Conservation (phyloP, 768 basidiomycete genomes). For the Lentinula aciculospora region DNA sequence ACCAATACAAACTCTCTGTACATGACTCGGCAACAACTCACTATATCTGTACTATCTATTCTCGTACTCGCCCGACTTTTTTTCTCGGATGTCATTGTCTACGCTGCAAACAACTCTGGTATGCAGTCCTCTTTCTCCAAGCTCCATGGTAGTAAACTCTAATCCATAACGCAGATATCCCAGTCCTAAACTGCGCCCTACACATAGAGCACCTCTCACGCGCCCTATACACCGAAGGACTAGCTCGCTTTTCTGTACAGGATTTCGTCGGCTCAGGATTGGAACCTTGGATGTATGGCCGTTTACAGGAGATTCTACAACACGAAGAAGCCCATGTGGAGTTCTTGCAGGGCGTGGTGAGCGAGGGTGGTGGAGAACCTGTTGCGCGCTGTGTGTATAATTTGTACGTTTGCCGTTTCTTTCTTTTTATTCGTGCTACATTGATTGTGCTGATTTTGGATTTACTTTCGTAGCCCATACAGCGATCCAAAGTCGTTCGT, state of each 20-base stretch:
- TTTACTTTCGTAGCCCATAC: slow-evolving; percentile 31
- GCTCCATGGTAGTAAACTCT: too few relatives aligned
- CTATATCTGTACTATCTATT: not conserved
- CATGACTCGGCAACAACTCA: not conserved
- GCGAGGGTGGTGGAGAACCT: slow-evolving; percentile 29
- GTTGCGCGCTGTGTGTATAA: slow-evolving; percentile 53
- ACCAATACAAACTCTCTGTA: not conserved
- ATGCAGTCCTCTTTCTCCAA: too few relatives aligned
- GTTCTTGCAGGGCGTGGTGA: slow-evolving; percentile 42
- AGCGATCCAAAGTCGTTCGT: slow-evolving; percentile 43
- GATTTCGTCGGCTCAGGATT: slow-evolving; percentile 45
- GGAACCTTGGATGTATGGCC: slow-evolving; percentile 40
- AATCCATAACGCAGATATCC: slow-evolving; percentile 19
- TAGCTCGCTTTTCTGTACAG: slow-evolving; percentile 37
- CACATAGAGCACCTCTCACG: slow-evolving; percentile 42
- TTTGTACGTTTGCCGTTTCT: slow-evolving; percentile 35
- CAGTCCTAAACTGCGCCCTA: slow-evolving; percentile 41
- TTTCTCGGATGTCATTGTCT: not conserved
- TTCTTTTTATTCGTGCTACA: not conserved
- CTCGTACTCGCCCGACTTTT: not conserved
- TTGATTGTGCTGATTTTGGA: not conserved
- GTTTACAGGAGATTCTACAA: slow-evolving; percentile 44
- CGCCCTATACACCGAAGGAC: slow-evolving; percentile 36
- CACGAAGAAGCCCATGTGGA: slow-evolving; percentile 55
- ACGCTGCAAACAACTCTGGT: not conserved